Percentiles rank a stretch among this genome's conserved stretches.
phyloP scores from a whole-genome alignment of 208 protist species.

The Crithidia bombi region DNA sequence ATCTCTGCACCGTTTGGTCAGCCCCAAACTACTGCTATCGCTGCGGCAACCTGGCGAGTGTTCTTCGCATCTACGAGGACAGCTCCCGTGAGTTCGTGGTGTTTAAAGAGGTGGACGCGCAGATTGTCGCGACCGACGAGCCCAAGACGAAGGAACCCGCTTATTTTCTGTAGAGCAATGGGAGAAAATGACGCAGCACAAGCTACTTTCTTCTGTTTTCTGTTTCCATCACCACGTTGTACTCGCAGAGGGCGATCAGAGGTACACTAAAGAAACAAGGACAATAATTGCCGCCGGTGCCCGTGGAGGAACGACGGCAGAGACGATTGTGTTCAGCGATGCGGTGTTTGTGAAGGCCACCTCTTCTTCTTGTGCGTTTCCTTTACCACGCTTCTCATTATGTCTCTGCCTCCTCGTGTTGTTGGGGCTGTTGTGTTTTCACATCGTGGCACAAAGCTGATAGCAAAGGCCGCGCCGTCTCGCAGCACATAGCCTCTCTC shows the following conservation, averaged over 20 bases:
- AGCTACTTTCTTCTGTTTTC: neutral
- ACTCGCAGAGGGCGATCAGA: too few species aligned
- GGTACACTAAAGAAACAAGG: too few species aligned
- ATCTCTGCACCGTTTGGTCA: conserved; percentile 96
- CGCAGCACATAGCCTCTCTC: too few species aligned
- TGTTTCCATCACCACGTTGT: too few species aligned
- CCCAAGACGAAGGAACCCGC: conserved; percentile 49
- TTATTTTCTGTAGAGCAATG: conserved; percentile 85
- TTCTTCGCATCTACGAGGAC: conserved; percentile 93
- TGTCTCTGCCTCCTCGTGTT: neutral
- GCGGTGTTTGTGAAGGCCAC: too few species aligned
- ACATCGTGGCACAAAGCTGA: neutral
- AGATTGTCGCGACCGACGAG: conserved; percentile 41
- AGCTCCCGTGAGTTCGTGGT: conserved; percentile 85
- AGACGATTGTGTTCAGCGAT: too few species aligned
- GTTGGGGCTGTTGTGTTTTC: neutral
- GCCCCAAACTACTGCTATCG: conserved; percentile 99
- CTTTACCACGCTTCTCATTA: too few species aligned
- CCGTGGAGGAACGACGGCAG: too few species aligned
- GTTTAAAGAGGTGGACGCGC: conserved; percentile 78
- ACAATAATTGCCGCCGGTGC: too few species aligned
- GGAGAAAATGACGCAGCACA: too few species aligned
- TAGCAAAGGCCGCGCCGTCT: neutral
- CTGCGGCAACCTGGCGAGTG: conserved; percentile 95
- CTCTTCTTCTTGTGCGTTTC: too few species aligned